Evolutionary conservation across 2,329 filamentous ascomycete species (phyloP).

Genomic region (Ophiostoma populinum): DNA sequence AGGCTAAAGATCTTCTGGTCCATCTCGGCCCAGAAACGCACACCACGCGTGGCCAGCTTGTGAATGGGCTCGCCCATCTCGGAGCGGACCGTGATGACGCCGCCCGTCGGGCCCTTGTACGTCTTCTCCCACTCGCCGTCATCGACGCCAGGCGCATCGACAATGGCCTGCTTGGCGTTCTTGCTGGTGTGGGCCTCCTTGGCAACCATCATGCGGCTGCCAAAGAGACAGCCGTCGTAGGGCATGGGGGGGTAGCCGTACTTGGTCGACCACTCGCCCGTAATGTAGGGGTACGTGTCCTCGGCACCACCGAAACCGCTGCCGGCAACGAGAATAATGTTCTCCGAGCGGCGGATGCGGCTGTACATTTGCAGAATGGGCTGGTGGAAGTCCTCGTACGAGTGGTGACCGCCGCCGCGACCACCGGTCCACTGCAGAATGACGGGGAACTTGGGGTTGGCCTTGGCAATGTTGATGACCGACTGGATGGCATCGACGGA

Average conservation of each 20-base stretch:
- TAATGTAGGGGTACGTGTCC: conserved; percentile 84
- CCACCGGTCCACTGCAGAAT: conserved; percentile 91
- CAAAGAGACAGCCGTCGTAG: conserved; percentile 81
- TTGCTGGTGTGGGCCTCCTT: conserved; percentile 82
- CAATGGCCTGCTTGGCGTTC: conserved; percentile 78
- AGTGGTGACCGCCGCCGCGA: conserved; percentile 85
- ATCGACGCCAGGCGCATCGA: conserved; percentile 66
- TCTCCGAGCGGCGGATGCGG: conserved; percentile 67
- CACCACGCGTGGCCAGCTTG: conserved; percentile 92
- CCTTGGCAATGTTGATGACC: conserved; percentile 83
- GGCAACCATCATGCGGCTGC: conserved; percentile 86
- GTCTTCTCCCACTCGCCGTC: conserved; percentile 82
- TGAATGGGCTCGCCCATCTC: conserved; percentile 99
- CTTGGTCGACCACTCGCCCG: conserved; percentile 71
- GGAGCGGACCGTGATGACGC: conserved; percentile 88
- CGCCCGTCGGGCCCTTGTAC: conserved; percentile 79
- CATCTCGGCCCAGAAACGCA: conserved; percentile 96
- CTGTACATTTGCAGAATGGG: conserved; percentile 84
- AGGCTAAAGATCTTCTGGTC: conserved; percentile 95
- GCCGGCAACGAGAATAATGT: conserved; percentile 77
- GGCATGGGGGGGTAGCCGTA: conserved; percentile 87
- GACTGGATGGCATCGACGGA: conserved; percentile 76
- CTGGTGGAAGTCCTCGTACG: conserved; percentile 87
- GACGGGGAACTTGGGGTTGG: conserved; percentile 86
- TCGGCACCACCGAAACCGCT: conserved; percentile 83